phyloP scores from a whole-genome alignment of 371 early-diverging fungal genomes.

The Thermomucor indicae-seudaticae region DNA sequence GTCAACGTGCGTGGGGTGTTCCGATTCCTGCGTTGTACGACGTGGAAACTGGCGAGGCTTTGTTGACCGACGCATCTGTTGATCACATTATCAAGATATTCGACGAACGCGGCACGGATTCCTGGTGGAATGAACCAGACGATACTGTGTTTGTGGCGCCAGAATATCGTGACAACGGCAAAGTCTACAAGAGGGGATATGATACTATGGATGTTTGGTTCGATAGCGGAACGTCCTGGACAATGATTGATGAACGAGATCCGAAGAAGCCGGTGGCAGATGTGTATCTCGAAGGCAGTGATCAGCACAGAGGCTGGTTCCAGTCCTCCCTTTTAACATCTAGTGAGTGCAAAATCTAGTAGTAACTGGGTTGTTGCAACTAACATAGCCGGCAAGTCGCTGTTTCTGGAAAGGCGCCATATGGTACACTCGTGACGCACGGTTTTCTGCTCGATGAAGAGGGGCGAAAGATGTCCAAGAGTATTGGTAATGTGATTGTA shows the following conservation, averaged over 20 bases:
- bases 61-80: constrained; percentile 63
- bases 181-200: constrained; percentile 55
- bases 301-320: constrained; percentile 98
- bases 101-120: constrained; percentile 61
- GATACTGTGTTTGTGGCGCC: constrained; percentile 70
- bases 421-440: constrained; percentile 82
- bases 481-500: constrained; percentile 85
- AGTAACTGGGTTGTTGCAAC: not conserved
- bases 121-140: constrained; percentile 77
- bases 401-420: constrained; percentile 75
- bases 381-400: constrained; percentile 46
- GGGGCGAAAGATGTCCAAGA: constrained; percentile 94
- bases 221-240: constrained; percentile 91
- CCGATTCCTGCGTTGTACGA: constrained; percentile 84
- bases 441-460: constrained; percentile 91
- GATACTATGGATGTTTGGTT: constrained; percentile 98
- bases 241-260: constrained; percentile 44
- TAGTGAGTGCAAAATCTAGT: constrained; percentile 19
- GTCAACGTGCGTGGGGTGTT: constrained; percentile 83
- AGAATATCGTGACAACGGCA: constrained; percentile 52
- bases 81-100: constrained; percentile 66
- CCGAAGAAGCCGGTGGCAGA: constrained; percentile 62
- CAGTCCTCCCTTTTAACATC: constrained; percentile 91
- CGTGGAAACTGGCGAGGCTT: constrained; percentile 54
- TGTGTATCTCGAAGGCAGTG: constrained; percentile 91